phyloP scores from a whole-genome alignment of 176 grass and related monocot genomes.

The Bonia amplexicaulis region DNA sequence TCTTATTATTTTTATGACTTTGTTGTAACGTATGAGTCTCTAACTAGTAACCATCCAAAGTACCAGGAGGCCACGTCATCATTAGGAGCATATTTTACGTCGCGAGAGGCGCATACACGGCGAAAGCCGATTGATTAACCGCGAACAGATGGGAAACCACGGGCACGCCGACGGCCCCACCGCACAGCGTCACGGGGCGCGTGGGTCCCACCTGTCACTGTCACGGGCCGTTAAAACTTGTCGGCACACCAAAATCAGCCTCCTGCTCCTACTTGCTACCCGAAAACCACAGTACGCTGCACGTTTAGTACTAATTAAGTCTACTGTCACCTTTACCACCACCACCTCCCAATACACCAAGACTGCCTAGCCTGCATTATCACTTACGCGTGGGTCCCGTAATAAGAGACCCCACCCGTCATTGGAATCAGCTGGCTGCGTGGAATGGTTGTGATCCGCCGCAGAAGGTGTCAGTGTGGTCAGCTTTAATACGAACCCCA shows the following conservation, averaged over 20 bases:
- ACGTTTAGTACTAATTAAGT: not conserved
- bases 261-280: not conserved
- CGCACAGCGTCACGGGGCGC: not conserved
- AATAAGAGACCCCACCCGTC: rapidly evolving
- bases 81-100: no score
- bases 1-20: no score
- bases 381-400: rapidly evolving
- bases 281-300: not conserved
- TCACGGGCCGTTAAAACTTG: constrained; percentile 20
- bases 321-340: not conserved
- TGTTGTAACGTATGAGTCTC: no score
- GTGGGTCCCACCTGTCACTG: not conserved
- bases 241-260: constrained; percentile 6
- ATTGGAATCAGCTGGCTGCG: rapidly evolving
- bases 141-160: not conserved
- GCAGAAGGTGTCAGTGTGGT: constrained; percentile 23
- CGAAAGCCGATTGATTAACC: not conserved
- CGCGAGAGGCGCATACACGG: no score
- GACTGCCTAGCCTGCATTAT: rapidly evolving
- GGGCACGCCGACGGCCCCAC: not conserved
- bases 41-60: no score
- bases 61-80: no score
- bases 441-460: not conserved
- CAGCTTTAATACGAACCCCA: constrained; percentile 56
- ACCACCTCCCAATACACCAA: no score